Conservation (phyloP, 2,329 filamentous ascomycete species). For the Alternaria brassicae region DNA sequence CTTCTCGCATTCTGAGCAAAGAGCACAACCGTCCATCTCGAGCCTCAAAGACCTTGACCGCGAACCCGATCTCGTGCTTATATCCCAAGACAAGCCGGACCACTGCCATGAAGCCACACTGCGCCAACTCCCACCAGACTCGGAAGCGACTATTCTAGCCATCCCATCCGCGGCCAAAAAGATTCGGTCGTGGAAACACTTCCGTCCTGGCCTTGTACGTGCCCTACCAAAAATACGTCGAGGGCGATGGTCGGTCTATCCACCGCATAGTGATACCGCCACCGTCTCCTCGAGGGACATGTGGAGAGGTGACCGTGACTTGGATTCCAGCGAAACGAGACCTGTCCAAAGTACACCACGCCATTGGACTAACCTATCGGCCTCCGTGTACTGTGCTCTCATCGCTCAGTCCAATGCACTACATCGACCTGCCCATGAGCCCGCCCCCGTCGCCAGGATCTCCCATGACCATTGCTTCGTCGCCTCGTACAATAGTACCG, state of each 20-base stretch:
- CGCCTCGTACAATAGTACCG: constrained; percentile 43
- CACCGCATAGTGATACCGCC: constrained; percentile 63
- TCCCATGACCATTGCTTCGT: constrained; percentile 43
- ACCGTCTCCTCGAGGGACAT: constrained; percentile 58
- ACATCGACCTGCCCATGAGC: constrained; percentile 49
- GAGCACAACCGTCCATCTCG: constrained; percentile 62
- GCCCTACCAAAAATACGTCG: constrained; percentile 54
- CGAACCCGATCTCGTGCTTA: constrained; percentile 63
- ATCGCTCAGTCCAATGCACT: constrained; percentile 37
- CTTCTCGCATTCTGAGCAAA: constrained; percentile 67
- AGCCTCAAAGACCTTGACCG: constrained; percentile 63
- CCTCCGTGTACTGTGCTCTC: constrained; percentile 59
- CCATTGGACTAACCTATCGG: constrained; percentile 75
- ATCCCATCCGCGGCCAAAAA: constrained; percentile 69
- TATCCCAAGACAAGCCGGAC: constrained; percentile 70
- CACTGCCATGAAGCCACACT: constrained; percentile 75
- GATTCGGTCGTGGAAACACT: constrained; percentile 73
- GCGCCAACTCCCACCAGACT: constrained; percentile 64
- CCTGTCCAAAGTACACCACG: constrained; percentile 67
- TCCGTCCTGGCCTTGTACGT: constrained; percentile 59
- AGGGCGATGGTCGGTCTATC: constrained; percentile 50
- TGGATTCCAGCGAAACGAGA: constrained; percentile 69
- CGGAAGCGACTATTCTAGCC: constrained; percentile 69
- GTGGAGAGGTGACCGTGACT: constrained; percentile 74
- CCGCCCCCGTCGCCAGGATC: constrained; percentile 46